These are phyloP conservation scores for Akebia trifoliata DNA, from an alignment of 164 flowering plant species.

Conservation along the genomic window DNA sequence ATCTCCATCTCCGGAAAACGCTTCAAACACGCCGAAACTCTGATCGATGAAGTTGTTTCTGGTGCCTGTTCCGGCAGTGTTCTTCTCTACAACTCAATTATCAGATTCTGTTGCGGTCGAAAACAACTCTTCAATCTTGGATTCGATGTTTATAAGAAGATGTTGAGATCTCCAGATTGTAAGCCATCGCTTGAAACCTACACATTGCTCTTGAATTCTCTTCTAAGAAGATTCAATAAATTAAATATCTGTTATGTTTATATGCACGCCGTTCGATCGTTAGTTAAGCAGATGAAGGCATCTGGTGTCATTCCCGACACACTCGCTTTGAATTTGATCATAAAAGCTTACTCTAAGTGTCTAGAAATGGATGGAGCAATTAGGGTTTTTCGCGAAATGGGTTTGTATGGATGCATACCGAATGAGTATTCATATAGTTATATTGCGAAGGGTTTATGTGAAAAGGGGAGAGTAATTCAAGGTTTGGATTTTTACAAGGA, in stretches of 20 bases:
- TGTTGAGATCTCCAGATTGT: conserved; percentile 48
- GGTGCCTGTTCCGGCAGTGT: conserved; percentile 57
- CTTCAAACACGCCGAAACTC: conserved; percentile 46
- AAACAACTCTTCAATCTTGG: conserved; percentile 55
- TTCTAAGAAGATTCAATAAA: conserved; percentile 59
- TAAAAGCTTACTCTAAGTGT: conserved; percentile 74
- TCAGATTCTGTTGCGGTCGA: conserved; percentile 52
- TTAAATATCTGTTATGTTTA: conserved; percentile 56
- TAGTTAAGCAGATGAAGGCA: conserved; percentile 76
- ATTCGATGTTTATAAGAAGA: conserved; percentile 73
- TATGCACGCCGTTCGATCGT: conserved; percentile 58
- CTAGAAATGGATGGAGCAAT: conserved; percentile 69
- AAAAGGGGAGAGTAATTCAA: conserved; percentile 61
- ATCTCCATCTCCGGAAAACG: conserved; percentile 37
- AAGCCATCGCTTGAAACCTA: conserved; percentile 73
- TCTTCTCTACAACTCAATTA: conserved; percentile 58
- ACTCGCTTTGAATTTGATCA: conserved; percentile 67
- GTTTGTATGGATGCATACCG: conserved; percentile 75
- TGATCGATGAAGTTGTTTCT: conserved; percentile 72
- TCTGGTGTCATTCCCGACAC: conserved; percentile 70
- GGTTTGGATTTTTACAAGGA: conserved; percentile 62
- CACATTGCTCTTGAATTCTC: conserved; percentile 39
- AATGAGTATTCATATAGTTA: conserved; percentile 59
- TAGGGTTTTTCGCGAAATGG: conserved; percentile 74
- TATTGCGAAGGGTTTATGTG: conserved; percentile 65